A percentile compares a stretch with the other conserved stretches of the same genome.
Conservation (phyloP, 2,329 filamentous ascomycete genomes). For the Parascedosporium putredinis region DNA sequence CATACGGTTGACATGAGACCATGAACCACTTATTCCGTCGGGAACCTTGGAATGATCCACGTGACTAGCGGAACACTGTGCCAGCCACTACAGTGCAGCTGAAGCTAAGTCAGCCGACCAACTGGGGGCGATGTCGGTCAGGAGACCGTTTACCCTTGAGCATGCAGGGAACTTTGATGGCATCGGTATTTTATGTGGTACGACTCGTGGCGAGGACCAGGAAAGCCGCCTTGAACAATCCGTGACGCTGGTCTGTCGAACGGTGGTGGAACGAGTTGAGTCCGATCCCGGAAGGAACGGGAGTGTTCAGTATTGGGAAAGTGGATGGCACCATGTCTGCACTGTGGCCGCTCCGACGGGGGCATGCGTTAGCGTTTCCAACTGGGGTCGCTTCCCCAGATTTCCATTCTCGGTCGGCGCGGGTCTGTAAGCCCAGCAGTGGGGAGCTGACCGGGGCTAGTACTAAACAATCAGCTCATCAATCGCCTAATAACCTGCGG, state of each 20-base stretch:
- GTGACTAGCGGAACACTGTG: too few species aligned
- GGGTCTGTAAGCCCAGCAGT: constrained; percentile 2
- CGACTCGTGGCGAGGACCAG: neutral
- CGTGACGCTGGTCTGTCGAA: neutral
- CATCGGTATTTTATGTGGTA: neutral
- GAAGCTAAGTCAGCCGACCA: too few species aligned
- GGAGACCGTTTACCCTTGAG: constrained; percentile 1
- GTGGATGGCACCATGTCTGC: constrained; percentile 14
- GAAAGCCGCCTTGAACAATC: too few species aligned
- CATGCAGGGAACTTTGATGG: too few species aligned
- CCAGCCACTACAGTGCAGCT: too few species aligned
- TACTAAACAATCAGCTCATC: neutral
- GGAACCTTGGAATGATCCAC: too few species aligned
- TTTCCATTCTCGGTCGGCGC: constrained; percentile 5
- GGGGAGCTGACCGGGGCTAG: neutral
- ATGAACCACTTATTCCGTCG: too few species aligned
- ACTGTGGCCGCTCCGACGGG: constrained; percentile 13
- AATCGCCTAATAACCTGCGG: neutral
- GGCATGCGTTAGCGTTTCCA: constrained; percentile 1
- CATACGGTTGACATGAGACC: too few species aligned
- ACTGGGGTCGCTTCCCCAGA: constrained; percentile 1
- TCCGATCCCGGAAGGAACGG: constrained; percentile 13
- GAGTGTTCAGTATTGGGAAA: constrained; percentile 16
- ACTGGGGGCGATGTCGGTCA: neutral
- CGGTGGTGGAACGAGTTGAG: too few species aligned